Base-by-base conservation (phyloP, 768 basidiomycete genomes). In the Flagelloscypha sp. region DNA sequence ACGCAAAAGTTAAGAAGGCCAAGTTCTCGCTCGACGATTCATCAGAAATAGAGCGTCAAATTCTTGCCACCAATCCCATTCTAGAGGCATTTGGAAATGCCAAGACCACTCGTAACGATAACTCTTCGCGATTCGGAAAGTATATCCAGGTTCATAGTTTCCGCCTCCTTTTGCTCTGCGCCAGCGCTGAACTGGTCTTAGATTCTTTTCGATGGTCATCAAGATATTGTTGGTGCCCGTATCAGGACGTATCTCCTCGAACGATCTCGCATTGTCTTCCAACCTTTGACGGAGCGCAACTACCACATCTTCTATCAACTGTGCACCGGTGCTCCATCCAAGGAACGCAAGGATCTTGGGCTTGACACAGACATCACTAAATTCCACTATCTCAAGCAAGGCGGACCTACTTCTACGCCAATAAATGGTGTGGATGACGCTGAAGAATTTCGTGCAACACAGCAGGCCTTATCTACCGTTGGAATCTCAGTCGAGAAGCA, bases 261-360 rank as follows among this genome's bases (percentile, higher is more conserved):
- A 55, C 88, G 95, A 27, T 97, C 95, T 25, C 81, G 95, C 42
- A 84, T 99, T 43, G 93, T 97, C 39, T 97, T 94, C 59, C 95
- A 99, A 58, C 94, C 95, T 12, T 69, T 85, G 40, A 92, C 86
- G 28, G 95, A 99, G 58, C 80, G 95, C 41, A 99, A 99, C 61
- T 99, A 98, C 61, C 95, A 99, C 59, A 97, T 99, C 49, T 99
- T 99, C 70, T 98, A 99, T 62, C 95, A 99, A 56, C 68, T 99
- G n/a, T 90, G 94, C 47, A 86, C 93, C 0, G 95, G 95, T 31
- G 90, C 89, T 7, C 93, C 95, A 2, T 65, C 85, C 16, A 94
- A 94, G 58, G 95, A 99, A 53, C 79, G 89, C 27, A 94, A 94
- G 59, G 89, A 93, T 49, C 76, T 97, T 29, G 93, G 90, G 5